Evolutionary conservation across 106 monocot genomes (phyloP).

Genomic region (Acorus calamus): DNA sequence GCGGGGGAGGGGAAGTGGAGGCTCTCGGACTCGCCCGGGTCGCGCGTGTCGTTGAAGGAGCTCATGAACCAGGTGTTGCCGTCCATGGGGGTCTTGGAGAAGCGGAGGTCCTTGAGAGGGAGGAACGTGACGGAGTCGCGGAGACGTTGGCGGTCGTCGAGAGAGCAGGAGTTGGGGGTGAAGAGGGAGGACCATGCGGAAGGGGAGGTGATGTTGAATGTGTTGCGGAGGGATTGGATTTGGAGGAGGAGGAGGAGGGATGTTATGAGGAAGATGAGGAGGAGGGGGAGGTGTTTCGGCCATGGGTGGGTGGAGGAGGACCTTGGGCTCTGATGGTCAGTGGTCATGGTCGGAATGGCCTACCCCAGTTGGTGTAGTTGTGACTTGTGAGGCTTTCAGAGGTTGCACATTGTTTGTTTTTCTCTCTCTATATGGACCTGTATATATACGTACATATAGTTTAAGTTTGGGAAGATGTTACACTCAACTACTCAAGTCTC

Average conservation of each 20-base stretch:
- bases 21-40: constrained; percentile 10
- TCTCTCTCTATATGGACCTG: no score
- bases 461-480: no score
- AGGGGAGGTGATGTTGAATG: not conserved
- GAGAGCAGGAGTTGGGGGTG: not conserved
- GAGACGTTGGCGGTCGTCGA: not conserved
- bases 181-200: not conserved
- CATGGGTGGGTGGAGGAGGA: no score
- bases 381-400: no score
- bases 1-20: constrained; percentile 17
- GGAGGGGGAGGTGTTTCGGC: constrained; percentile 1
- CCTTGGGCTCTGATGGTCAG: no score
- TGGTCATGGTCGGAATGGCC: no score
- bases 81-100: constrained; percentile 9
- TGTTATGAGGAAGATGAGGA: constrained; percentile 14
- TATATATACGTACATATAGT: no score
- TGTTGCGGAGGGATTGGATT: constrained; percentile 6
- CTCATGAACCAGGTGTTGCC: constrained; percentile 32
- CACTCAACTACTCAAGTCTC: no score
- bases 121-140: constrained; percentile 2
- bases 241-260: constrained; percentile 17
- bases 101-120: constrained; percentile 32
- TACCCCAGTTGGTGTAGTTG: no score
- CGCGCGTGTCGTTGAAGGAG: constrained; percentile 19
- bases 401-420: no score